Evolutionary conservation across 2,329 filamentous ascomycete genomes (phyloP).

Genomic region (Colletotrichum sp.): DNA sequence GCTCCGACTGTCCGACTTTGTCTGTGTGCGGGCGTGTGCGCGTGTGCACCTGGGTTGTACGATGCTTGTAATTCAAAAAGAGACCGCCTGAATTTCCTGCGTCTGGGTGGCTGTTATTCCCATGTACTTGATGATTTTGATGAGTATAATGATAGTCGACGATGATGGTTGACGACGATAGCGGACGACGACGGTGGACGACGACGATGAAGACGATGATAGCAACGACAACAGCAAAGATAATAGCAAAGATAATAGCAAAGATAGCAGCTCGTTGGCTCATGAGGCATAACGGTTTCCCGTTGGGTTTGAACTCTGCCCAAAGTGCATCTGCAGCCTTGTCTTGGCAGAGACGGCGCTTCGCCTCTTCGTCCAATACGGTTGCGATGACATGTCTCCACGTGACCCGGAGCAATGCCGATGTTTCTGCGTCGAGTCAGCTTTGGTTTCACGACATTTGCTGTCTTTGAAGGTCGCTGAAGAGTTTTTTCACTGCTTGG

Average conservation of each 20-base stretch:
- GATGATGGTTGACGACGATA: too few species aligned
- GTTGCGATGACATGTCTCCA: neutral
- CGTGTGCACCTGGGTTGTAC: neutral
- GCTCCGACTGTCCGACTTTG: neutral
- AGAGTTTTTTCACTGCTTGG: neutral
- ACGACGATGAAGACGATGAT: too few species aligned
- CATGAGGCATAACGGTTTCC: neutral
- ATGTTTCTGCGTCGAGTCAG: slow-evolving; percentile 4
- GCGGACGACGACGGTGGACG: too few species aligned
- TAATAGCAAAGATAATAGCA: too few species aligned
- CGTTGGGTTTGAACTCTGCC: neutral
- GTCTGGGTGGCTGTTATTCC: too few species aligned
- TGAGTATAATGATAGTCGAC: too few species aligned
- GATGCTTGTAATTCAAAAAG: neutral
- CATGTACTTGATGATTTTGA: too few species aligned
- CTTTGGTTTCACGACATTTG: neutral
- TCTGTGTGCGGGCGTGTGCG: neutral
- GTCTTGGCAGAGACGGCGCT: neutral
- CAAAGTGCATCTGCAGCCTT: neutral
- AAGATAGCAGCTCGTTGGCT: neutral
- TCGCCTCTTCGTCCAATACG: neutral
- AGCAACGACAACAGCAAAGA: too few species aligned
- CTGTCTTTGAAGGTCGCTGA: neutral
- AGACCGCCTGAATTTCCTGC: too few species aligned
- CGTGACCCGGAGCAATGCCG: neutral